phyloP scores from a whole-genome alignment of 2,329 filamentous ascomycete species.

The Venturia oleaginea region DNA sequence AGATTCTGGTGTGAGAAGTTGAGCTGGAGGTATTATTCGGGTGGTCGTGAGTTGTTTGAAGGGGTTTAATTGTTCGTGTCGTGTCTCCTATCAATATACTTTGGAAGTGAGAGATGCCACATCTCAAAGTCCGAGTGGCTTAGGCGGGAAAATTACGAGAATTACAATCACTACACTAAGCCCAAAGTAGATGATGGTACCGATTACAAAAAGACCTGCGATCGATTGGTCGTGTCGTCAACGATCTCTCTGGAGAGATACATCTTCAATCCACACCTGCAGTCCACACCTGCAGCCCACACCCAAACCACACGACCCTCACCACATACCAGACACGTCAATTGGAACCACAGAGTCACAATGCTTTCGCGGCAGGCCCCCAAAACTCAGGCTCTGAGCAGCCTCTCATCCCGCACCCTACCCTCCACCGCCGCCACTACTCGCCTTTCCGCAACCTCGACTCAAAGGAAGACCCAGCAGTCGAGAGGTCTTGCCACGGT shows the following conservation, averaged over 20 bases:
- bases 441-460: conserved; percentile 26
- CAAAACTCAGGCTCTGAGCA: conserved; percentile 27
- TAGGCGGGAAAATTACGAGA: not conserved
- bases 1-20: not conserved
- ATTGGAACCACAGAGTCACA: conserved; percentile 18
- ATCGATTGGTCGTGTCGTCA: not conserved
- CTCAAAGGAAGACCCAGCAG: conserved; percentile 56
- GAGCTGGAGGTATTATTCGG: not conserved
- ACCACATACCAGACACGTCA: conserved; percentile 12
- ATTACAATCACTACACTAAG: not conserved
- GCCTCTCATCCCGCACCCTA: conserved; percentile 32
- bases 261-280: not conserved
- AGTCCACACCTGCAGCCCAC: not conserved
- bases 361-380: conserved; percentile 35
- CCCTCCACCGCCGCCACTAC: conserved; percentile 28
- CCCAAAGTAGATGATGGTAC: not conserved
- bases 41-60: not conserved
- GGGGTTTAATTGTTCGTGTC: not conserved
- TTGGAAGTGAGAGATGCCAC: not conserved
- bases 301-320: not conserved
- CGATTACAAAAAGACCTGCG: not conserved
- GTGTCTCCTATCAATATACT: not conserved
- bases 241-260: not conserved
- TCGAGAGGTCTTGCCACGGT: conserved; percentile 33
- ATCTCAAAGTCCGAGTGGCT: not conserved